These are phyloP conservation scores for Xerocomellus amylosporus DNA, from an alignment of 768 basidiomycete species.

Conservation along the genomic window DNA sequence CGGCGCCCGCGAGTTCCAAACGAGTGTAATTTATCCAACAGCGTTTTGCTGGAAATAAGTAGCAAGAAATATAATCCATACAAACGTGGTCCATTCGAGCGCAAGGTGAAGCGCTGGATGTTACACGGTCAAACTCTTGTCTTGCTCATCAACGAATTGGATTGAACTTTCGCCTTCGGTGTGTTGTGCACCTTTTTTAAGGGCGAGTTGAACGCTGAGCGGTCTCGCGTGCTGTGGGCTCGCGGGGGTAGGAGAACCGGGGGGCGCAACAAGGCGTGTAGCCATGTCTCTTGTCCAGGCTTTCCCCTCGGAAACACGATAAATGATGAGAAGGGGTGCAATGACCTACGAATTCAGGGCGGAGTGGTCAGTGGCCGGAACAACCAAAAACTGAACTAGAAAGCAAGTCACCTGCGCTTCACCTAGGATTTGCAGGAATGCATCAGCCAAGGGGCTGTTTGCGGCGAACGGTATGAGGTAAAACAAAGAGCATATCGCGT, in stretches of 20 bases:
- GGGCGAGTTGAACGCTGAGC: conserved; percentile 16
- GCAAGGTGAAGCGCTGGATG: neutral
- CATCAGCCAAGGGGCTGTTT: conserved; percentile 24
- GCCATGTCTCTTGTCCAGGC: conserved; percentile 36
- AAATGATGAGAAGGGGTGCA: conserved; percentile 47
- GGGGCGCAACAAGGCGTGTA: conserved; percentile 2
- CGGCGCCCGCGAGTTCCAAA: neutral
- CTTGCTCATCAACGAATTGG: conserved; percentile 9
- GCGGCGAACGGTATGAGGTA: conserved; percentile 32
- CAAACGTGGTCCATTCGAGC: neutral
- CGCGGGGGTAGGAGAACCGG: neutral
- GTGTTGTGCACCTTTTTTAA: conserved; percentile 7
- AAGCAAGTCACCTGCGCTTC: conserved; percentile 25
- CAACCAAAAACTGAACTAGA: neutral
- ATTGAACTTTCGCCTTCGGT: conserved; percentile 1
- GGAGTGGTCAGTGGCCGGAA: neutral
- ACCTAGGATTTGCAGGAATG: conserved; percentile 32
- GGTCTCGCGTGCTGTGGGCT: neutral
- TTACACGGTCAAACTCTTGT: conserved; percentile 4
- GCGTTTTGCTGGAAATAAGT: neutral
- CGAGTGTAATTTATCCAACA: neutral
- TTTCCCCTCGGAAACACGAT: conserved; percentile 45
- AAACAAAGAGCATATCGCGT: conserved; percentile 31
- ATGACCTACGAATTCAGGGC: conserved; percentile 36
- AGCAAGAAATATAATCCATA: neutral